phyloP scores from a whole-genome alignment of 2,329 filamentous ascomycete species.

The Cercospora canescens region DNA sequence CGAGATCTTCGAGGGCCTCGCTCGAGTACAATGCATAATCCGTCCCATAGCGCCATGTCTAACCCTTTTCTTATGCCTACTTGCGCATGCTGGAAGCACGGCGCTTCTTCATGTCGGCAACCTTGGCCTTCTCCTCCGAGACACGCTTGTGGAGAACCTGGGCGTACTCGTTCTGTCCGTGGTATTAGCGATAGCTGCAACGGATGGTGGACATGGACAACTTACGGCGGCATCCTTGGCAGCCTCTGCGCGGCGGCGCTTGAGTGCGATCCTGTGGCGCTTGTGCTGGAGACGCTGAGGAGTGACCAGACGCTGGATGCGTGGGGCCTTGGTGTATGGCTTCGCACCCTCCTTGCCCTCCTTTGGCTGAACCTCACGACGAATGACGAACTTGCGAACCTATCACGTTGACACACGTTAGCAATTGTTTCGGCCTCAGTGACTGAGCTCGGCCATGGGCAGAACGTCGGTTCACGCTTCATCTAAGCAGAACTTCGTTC shows the following conservation, averaged over 20 bases:
- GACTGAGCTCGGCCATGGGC: conserved; percentile 19
- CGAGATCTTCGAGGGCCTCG: conserved; percentile 17
- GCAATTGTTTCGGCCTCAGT: conserved; percentile 35
- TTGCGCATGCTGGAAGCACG: conserved; percentile 94
- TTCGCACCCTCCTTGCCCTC: conserved; percentile 81
- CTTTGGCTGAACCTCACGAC: conserved; percentile 96
- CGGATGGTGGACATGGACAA: conserved; percentile 30
- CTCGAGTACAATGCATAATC: conserved; percentile 21
- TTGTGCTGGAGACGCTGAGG: conserved; percentile 99
- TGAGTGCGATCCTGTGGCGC: conserved; percentile 95
- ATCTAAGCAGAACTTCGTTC: conserved; percentile 13
- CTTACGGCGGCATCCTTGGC: conserved; percentile 98
- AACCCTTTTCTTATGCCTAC: conserved; percentile 44
- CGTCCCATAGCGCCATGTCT: conserved; percentile 19
- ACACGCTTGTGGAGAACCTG: conserved; percentile 96
- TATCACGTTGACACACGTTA: conserved; percentile 46
- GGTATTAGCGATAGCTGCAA: conserved; percentile 39
- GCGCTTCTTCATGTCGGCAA: conserved; percentile 94
- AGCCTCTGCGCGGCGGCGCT: conserved; percentile 95
- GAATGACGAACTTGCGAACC: conserved; percentile 99
- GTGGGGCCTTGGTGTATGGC: conserved; percentile 99
- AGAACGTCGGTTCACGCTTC: conserved; percentile 2
- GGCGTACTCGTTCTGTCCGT: conserved; percentile 85
- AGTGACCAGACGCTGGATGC: conserved; percentile 99
- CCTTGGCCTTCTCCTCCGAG: conserved; percentile 89